These are phyloP conservation scores for Kwoniella dendrophila DNA, from an alignment of 768 basidiomycete species.

Conservation along the genomic window DNA sequence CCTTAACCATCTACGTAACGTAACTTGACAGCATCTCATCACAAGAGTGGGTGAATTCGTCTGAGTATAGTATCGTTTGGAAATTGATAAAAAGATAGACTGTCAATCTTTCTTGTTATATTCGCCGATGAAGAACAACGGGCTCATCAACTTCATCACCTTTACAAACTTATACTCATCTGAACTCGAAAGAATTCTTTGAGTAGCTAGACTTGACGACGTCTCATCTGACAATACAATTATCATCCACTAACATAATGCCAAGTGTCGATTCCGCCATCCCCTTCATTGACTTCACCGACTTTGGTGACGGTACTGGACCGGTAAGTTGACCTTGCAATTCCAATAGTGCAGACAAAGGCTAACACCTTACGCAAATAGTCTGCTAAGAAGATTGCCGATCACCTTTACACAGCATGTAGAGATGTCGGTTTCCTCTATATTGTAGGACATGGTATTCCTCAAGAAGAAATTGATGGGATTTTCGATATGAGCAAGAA, in stretches of 20 bases:
- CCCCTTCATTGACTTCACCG: conserved; percentile 34
- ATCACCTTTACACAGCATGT: conserved; percentile 36
- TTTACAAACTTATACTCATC: no score
- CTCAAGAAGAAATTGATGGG: conserved; percentile 29
- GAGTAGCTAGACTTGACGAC: no score
- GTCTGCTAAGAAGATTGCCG: conserved; percentile 24
- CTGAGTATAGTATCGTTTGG: no score
- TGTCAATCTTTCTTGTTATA: no score
- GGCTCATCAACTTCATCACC: no score
- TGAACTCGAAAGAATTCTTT: no score
- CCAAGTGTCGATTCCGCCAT: conserved; percentile 22
- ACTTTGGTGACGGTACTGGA: conserved; percentile 28
- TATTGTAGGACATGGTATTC: conserved; percentile 31
- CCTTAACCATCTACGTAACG: background rate
- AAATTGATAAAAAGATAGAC: no score
- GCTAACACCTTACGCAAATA: background rate
- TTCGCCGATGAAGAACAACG: no score
- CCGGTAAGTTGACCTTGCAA: background rate
- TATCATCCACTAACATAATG: conserved; percentile 6
- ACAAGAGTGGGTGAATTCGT: background rate
- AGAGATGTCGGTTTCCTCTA: conserved; percentile 47
- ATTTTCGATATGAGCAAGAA: conserved; percentile 35
- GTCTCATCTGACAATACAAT: no score
- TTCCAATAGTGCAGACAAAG: background rate
- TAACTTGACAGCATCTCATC: no score